Conservation (phyloP, 2,329 filamentous ascomycete genomes). For the Gyromitra esculenta region DNA sequence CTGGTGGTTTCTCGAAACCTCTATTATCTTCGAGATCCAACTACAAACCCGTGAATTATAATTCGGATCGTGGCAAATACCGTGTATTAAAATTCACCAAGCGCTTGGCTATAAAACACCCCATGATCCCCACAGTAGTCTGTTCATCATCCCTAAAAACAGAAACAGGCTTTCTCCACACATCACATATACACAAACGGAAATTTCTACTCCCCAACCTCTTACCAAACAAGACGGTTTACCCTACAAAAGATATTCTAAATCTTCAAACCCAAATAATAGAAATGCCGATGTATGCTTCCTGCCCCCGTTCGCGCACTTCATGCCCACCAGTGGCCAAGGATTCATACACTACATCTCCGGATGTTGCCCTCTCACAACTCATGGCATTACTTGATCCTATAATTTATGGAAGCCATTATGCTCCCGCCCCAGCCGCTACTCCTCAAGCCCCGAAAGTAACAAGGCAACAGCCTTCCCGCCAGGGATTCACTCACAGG, state of each 20-base stretch:
- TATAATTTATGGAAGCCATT: constrained; percentile 31
- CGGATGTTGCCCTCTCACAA: constrained; percentile 28
- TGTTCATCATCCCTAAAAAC: constrained; percentile 5
- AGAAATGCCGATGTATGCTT: constrained; percentile 27
- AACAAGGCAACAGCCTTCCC: constrained; percentile 40
- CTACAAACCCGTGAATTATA: constrained; percentile 10
- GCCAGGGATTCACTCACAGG: constrained; percentile 61
- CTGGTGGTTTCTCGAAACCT: constrained; percentile 32
- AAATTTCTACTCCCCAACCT: neutral
- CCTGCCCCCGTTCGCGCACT: constrained; percentile 19
- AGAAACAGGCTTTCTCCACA: constrained; percentile 8
- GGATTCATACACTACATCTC: constrained; percentile 13
- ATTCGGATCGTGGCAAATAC: constrained; percentile 26
- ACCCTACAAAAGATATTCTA: neutral
- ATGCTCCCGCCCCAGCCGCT: neutral
- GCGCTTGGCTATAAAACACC: constrained; percentile 27
- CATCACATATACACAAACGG: neutral
- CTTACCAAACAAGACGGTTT: neutral
- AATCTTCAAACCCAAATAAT: neutral
- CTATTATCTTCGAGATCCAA: constrained; percentile 4
- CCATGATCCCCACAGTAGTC: neutral
- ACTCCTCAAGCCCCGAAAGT: neutral
- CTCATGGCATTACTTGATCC: constrained; percentile 33
- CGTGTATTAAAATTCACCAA: neutral
- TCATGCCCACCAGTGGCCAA: neutral